A percentile compares a stretch with the other conserved stretches of the same genome.
Evolutionary conservation across 2,329 filamentous ascomycete species (phyloP).

Genomic region (Alternaria incomplexa): DNA sequence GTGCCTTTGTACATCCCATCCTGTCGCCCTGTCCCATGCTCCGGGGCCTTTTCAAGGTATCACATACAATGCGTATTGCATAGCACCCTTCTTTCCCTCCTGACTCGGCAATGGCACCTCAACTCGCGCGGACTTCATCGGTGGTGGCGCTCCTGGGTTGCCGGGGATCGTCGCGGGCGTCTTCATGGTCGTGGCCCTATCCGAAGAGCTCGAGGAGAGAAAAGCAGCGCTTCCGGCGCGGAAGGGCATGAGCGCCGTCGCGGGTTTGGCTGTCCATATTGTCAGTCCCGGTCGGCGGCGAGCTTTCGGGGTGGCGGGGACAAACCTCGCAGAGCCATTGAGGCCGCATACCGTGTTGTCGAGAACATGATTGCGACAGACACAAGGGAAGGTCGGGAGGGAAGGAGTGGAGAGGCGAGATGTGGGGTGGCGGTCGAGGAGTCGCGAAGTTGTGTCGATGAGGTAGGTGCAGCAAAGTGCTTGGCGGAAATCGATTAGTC

Average conservation of each 20-base stretch:
- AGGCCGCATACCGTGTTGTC: constrained; percentile 58
- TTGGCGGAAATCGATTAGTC: constrained; percentile 39
- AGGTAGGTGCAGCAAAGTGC: constrained; percentile 38
- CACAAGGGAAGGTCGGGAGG: constrained; percentile 41
- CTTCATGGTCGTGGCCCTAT: constrained; percentile 65
- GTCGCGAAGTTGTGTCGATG: constrained; percentile 32
- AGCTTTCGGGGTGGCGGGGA: constrained; percentile 24
- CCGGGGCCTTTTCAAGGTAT: neutral
- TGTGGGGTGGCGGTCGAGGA: constrained; percentile 42
- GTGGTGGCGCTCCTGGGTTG: constrained; percentile 59
- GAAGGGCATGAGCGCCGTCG: constrained; percentile 67
- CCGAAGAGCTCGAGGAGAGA: constrained; percentile 70
- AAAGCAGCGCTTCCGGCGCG: constrained; percentile 66
- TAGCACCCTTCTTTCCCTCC: constrained; percentile 76
- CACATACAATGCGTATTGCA: constrained; percentile 87
- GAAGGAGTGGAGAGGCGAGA: constrained; percentile 47
- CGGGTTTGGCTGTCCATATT: constrained; percentile 66
- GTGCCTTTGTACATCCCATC: neutral
- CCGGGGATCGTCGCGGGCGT: constrained; percentile 59
- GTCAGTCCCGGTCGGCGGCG: constrained; percentile 34
- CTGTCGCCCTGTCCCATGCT: neutral
- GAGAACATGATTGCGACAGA: constrained; percentile 56
- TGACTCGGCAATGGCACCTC: constrained; percentile 81
- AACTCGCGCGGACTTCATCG: constrained; percentile 63
- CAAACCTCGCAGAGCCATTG: constrained; percentile 63